Percentiles rank a stretch among this genome's conserved stretches.
Conservation (phyloP, 257 asterid genomes). For the Lantana camara region DNA sequence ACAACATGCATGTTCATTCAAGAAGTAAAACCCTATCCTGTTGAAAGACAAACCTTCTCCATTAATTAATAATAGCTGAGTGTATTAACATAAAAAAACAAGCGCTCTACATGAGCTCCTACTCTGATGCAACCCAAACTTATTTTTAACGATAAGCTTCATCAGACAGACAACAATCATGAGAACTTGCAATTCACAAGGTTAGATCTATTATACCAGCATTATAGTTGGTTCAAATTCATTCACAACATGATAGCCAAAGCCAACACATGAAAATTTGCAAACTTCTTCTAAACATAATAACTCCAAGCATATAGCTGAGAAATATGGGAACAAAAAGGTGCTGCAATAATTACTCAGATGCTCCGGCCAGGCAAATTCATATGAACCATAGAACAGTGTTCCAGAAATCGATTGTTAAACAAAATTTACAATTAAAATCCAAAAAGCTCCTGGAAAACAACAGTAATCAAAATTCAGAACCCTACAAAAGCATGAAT, state of each 20-base stretch:
- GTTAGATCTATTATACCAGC: background rate
- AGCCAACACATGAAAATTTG: slow-evolving; percentile 18
- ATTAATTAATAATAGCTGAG: background rate
- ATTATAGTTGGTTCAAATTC: slow-evolving; percentile 8
- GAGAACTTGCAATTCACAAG: background rate
- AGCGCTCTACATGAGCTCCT: background rate
- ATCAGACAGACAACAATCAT: background rate
- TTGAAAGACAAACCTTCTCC: background rate
- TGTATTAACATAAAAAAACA: slow-evolving; percentile 1
- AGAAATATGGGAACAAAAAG: background rate
- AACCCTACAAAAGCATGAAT: slow-evolving; percentile 12
- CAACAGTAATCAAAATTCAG: slow-evolving; percentile 14
- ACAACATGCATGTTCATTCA: background rate
- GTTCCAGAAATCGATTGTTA: background rate
- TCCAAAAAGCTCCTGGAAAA: background rate
- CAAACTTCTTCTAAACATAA: background rate
- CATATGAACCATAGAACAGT: slow-evolving; percentile 14
- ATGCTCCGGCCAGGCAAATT: background rate
- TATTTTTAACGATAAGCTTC: background rate
- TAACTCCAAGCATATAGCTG: background rate
- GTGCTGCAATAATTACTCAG: background rate
- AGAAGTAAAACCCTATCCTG: background rate
- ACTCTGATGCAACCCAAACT: background rate
- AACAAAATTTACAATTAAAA: background rate
- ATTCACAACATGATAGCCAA: slow-evolving; percentile 8